Evolutionary conservation across 768 basidiomycete species (phyloP).

Genomic region (Amanita inopinata): DNA sequence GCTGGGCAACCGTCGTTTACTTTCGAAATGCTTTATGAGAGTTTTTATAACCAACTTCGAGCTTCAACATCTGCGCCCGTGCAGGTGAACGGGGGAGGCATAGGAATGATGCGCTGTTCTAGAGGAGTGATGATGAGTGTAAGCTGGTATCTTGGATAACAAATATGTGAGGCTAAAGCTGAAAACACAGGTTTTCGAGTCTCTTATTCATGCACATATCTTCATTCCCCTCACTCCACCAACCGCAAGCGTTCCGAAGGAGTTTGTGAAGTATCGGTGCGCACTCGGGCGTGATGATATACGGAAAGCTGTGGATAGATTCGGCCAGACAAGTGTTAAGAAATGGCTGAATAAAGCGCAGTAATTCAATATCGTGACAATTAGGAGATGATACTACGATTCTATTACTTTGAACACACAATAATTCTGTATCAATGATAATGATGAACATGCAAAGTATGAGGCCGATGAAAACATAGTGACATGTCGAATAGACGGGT

Average conservation of each 20-base stretch:
- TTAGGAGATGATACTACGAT: background rate
- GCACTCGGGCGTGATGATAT: constrained; percentile 54
- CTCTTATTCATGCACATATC: constrained; percentile 44
- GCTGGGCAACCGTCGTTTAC: constrained; percentile 76
- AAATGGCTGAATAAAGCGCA: constrained; percentile 67
- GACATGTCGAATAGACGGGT: background rate
- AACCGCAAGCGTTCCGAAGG: constrained; percentile 42
- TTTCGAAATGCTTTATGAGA: constrained; percentile 84
- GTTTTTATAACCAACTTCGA: constrained; percentile 67
- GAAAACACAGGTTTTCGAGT: constrained; percentile 61
- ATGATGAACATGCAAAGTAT: background rate
- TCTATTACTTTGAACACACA: too few relatives aligned
- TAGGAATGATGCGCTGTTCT: constrained; percentile 64
- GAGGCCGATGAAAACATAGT: constrained; percentile 2
- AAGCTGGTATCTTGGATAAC: constrained; percentile 21
- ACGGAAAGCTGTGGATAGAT: constrained; percentile 53
- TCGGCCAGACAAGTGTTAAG: constrained; percentile 60
- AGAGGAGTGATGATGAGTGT: constrained; percentile 60
- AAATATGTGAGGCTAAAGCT: constrained; percentile 3
- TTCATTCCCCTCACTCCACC: constrained; percentile 44
- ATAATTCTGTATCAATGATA: too few relatives aligned
- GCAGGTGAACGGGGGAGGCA: constrained; percentile 60
- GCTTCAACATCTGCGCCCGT: constrained; percentile 67
- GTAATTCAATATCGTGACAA: constrained; percentile 14
- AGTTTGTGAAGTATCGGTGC: constrained; percentile 72